Evolutionary conservation across 805 yeast species (phyloP).

Genomic region (Ogataea neopini): DNA sequence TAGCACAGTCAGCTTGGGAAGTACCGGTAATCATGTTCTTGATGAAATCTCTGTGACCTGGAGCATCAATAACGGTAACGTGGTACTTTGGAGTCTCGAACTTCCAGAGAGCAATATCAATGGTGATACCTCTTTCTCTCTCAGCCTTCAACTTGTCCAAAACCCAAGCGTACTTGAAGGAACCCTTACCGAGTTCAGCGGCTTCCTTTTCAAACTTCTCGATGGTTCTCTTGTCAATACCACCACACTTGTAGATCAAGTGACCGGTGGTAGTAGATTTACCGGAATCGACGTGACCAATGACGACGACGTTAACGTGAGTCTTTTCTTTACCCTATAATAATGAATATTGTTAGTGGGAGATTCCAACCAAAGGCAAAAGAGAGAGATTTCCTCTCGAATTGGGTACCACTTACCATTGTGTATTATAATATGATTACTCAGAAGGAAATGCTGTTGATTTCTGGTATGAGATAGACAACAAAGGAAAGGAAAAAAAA

Average conservation of each 20-base stretch:
- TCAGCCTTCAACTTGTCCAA: constrained; percentile 70
- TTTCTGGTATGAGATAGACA: constrained; percentile 38
- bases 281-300: constrained; percentile 99
- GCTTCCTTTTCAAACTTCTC: constrained; percentile 99
- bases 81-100: constrained; percentile 89
- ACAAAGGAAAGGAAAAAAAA: constrained; percentile 15
- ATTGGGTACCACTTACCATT: constrained; percentile 16
- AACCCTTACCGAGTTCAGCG: constrained; percentile 95
- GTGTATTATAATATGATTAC: constrained; percentile 27
- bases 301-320: constrained; percentile 99
- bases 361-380: neutral
- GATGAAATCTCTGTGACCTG: constrained; percentile 96
- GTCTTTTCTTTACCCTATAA: constrained; percentile 87
- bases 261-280: constrained; percentile 99
- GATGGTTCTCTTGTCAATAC: constrained; percentile 97
- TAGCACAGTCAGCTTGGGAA: constrained; percentile 91
- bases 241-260: constrained; percentile 99
- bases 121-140: constrained; percentile 96
- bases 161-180: constrained; percentile 98
- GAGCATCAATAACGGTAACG: constrained; percentile 92
- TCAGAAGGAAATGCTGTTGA: constrained; percentile 39
- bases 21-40: constrained; percentile 96
- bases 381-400: neutral
- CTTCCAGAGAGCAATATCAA: constrained; percentile 90
- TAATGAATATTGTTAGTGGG: constrained; percentile 8